A percentile compares a stretch with the other conserved stretches of the same genome.
Conservation (phyloP, 768 basidiomycete genomes). For the Russula griseocarnosa region DNA sequence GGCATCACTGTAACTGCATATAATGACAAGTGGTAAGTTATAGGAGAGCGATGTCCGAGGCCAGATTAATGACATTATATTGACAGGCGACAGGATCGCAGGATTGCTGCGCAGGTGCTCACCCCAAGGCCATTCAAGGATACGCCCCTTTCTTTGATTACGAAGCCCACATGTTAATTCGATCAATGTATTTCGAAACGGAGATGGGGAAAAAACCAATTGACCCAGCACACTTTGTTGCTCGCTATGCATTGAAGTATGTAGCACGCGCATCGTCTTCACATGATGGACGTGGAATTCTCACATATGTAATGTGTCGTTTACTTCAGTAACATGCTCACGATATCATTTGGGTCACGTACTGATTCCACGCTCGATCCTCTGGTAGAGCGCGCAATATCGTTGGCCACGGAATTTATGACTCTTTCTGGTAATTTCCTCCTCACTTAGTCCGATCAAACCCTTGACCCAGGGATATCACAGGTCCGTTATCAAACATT, state of each 20-base stretch:
- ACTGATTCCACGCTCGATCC: slow-evolving; percentile 40
- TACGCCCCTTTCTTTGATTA: slow-evolving; percentile 40
- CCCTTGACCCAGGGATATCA: background rate
- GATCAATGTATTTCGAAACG: slow-evolving; percentile 37
- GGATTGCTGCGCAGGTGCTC: slow-evolving; percentile 38
- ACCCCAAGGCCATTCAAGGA: slow-evolving; percentile 36
- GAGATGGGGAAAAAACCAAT: slow-evolving; percentile 37
- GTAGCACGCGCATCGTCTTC: background rate
- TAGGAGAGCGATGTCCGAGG: background rate
- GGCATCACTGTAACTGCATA: slow-evolving; percentile 46
- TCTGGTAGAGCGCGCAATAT: slow-evolving; percentile 37
- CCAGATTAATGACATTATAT: background rate
- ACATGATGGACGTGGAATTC: background rate
- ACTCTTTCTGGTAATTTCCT: slow-evolving; percentile 31
- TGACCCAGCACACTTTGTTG: slow-evolving; percentile 41
- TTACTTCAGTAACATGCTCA: slow-evolving; percentile 44
- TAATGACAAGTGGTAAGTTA: slow-evolving; percentile 41
- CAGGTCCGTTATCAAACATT: slow-evolving; percentile 44
- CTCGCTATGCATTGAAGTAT: slow-evolving; percentile 36
- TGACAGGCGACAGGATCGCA: slow-evolving; percentile 35
- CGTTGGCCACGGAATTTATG: slow-evolving; percentile 46
- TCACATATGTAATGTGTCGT: slow-evolving; percentile 23
- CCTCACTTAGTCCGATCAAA: background rate
- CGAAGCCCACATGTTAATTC: slow-evolving; percentile 41
- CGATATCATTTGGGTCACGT: slow-evolving; percentile 42